These are phyloP conservation scores for Caryopteris hybrid DNA, from an alignment of 305 asterid genomes.

Conservation along the genomic window DNA sequence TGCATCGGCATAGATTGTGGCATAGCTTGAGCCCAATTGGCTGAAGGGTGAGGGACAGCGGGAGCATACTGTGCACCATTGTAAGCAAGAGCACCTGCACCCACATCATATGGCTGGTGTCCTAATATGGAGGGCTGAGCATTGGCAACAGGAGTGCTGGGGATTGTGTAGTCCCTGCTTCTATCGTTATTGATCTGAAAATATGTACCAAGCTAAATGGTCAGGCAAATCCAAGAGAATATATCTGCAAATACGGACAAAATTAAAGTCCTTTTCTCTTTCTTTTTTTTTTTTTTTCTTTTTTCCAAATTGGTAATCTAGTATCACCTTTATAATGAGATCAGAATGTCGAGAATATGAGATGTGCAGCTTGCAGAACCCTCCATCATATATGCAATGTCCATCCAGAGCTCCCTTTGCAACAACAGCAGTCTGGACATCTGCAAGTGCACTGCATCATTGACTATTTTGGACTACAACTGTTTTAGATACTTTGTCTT, in stretches of 20 bases:
- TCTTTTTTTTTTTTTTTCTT: too few species aligned
- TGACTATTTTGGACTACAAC: too few species aligned
- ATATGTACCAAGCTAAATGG: too few species aligned
- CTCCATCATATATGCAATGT: slow-evolving; percentile 97
- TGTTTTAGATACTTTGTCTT: too few species aligned
- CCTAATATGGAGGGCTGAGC: slow-evolving; percentile 61
- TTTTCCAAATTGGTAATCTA: not conserved
- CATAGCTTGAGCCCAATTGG: slow-evolving; percentile 59
- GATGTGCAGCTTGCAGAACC: slow-evolving; percentile 94
- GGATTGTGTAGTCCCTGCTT: slow-evolving; percentile 74
- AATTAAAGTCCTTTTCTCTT: too few species aligned
- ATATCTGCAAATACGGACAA: too few species aligned
- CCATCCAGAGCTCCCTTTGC: slow-evolving; percentile 96
- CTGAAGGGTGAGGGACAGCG: slow-evolving; percentile 42
- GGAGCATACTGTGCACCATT: slow-evolving; percentile 53
- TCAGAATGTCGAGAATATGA: slow-evolving; percentile 93
- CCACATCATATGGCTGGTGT: slow-evolving; percentile 55
- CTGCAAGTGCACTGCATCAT: slow-evolving; percentile 50
- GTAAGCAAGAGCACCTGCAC: slow-evolving; percentile 45
- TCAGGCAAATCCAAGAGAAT: too few species aligned
- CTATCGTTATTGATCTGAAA: slow-evolving; percentile 77
- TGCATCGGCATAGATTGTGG: slow-evolving; percentile 60
- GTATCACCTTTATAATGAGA: slow-evolving; percentile 84
- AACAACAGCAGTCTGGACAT: slow-evolving; percentile 84
- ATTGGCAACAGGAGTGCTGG: slow-evolving; percentile 47